A percentile compares a stretch with the other conserved stretches of the same genome.
phyloP scores from a whole-genome alignment of 176 grass and related monocot genomes.

The Aechmea fasciata region DNA sequence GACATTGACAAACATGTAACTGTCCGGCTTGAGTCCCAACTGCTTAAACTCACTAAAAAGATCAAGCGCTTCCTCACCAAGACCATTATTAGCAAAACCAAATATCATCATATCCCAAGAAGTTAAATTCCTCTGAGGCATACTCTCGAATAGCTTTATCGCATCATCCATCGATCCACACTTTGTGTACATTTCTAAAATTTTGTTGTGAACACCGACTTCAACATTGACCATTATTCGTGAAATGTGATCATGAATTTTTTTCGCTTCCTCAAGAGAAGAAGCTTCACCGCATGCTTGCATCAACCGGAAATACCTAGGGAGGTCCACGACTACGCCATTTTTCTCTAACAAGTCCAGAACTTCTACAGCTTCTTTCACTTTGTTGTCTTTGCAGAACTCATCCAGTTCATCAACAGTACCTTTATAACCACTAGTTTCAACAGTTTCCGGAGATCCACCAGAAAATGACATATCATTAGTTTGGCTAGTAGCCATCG shows the following conservation, averaged over 20 bases:
- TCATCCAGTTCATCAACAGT: slow-evolving; percentile 77
- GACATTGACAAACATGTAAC: slow-evolving; percentile 49
- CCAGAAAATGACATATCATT: slow-evolving; percentile 21
- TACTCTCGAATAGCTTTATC: slow-evolving; percentile 53
- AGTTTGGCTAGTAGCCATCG: slow-evolving; percentile 8
- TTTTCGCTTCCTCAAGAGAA: slow-evolving; percentile 51
- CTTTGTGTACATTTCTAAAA: slow-evolving; percentile 81
- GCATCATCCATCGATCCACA: slow-evolving; percentile 76
- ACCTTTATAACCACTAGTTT: slow-evolving; percentile 24
- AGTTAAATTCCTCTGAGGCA: slow-evolving; percentile 50
- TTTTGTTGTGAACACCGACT: slow-evolving; percentile 54
- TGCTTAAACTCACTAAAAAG: slow-evolving; percentile 57
- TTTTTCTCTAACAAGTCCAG: slow-evolving; percentile 42
- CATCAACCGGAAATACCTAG: slow-evolving; percentile 50
- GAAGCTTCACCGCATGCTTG: slow-evolving; percentile 59
- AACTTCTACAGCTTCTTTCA: slow-evolving; percentile 70
- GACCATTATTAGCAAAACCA: slow-evolving; percentile 63
- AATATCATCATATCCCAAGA: slow-evolving; percentile 80
- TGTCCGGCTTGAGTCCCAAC: slow-evolving; percentile 49
- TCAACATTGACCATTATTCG: slow-evolving; percentile 32
- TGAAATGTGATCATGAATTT: slow-evolving; percentile 45
- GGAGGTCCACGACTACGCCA: slow-evolving; percentile 29
- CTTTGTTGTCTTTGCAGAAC: slow-evolving; percentile 57
- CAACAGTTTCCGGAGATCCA: slow-evolving; percentile 21
- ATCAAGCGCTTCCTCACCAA: slow-evolving; percentile 77